A percentile compares a stretch with the other conserved stretches of the same genome.
These are phyloP conservation scores for Adenanthera pavonina DNA, from an alignment of 306 rosid genomes.

Conservation along the genomic window DNA sequence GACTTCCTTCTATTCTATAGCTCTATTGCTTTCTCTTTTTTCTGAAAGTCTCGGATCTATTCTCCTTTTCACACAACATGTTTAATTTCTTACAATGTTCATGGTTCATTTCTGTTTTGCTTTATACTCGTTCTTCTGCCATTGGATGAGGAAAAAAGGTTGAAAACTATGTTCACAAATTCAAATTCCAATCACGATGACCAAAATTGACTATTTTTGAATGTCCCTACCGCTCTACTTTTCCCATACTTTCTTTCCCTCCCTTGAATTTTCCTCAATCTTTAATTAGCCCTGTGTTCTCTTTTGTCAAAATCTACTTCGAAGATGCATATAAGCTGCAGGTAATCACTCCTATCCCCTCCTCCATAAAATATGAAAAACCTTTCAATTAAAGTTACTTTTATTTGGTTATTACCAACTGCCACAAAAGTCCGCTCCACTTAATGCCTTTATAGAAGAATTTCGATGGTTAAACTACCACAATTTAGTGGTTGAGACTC, in stretches of 20 bases:
- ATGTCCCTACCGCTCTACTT: neutral
- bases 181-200: neutral
- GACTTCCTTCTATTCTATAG: neutral
- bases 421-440: neutral
- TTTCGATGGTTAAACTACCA: neutral
- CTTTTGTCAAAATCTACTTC: neutral
- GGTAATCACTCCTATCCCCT: too few species aligned
- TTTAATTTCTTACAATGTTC: neutral
- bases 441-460: neutral
- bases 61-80: neutral
- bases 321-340: neutral
- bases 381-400: neutral
- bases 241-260: neutral
- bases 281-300: neutral
- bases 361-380: neutral
- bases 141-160: neutral
- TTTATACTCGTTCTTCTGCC: neutral
- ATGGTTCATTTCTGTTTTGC: neutral
- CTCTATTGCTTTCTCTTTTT: neutral
- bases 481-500: conserved; percentile 5
- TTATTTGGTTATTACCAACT: conserved; percentile 4
- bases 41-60: neutral
- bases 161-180: neutral
- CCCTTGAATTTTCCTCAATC: neutral
- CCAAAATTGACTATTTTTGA: neutral